Evolutionary conservation across 2,329 filamentous ascomycete species (phyloP).

Genomic region (Mycosphaerella sp.): DNA sequence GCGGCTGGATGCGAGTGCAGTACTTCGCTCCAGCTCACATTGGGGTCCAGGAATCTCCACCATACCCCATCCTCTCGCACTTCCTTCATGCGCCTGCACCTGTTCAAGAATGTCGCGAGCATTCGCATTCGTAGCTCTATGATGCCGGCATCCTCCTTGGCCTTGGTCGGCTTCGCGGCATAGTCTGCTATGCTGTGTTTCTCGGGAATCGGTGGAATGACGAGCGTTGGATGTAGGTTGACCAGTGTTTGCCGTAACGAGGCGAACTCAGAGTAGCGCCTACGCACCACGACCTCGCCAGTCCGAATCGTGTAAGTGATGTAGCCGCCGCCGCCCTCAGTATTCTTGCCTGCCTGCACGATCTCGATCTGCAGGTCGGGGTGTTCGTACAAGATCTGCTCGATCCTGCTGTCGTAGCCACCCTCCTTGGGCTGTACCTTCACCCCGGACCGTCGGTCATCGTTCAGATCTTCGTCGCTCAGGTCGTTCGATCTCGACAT

Average conservation of each 20-base stretch:
- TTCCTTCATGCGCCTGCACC: conserved; percentile 87
- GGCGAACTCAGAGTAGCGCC: conserved; percentile 93
- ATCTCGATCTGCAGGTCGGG: conserved; percentile 86
- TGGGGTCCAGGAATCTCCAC: conserved; percentile 96
- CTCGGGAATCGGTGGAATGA: conserved; percentile 95
- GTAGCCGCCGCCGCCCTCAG: conserved; percentile 83
- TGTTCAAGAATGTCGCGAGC: conserved; percentile 89
- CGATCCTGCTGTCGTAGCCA: conserved; percentile 88
- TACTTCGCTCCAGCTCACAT: conserved; percentile 97
- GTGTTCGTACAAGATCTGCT: conserved; percentile 96
- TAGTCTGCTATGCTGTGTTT: conserved; percentile 99
- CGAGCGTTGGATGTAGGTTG: conserved; percentile 85
- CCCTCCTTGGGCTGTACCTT: conserved; percentile 61
- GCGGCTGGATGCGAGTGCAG: conserved; percentile 83
- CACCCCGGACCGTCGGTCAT: conserved; percentile 43
- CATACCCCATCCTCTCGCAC: conserved; percentile 90
- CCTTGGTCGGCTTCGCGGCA: conserved; percentile 93
- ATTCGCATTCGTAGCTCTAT: conserved; percentile 96
- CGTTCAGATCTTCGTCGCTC: conserved; percentile 54
- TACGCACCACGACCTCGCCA: conserved; percentile 87
- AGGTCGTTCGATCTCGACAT: conserved; percentile 48
- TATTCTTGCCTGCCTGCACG: conserved; percentile 89
- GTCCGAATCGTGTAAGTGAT: conserved; percentile 98
- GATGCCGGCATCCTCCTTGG: conserved; percentile 94
- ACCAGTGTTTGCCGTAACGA: conserved; percentile 84